Percentiles rank a stretch among this genome's conserved stretches.
Conservation (phyloP, 257 asterid species). For the Solanum habrochaites region DNA sequence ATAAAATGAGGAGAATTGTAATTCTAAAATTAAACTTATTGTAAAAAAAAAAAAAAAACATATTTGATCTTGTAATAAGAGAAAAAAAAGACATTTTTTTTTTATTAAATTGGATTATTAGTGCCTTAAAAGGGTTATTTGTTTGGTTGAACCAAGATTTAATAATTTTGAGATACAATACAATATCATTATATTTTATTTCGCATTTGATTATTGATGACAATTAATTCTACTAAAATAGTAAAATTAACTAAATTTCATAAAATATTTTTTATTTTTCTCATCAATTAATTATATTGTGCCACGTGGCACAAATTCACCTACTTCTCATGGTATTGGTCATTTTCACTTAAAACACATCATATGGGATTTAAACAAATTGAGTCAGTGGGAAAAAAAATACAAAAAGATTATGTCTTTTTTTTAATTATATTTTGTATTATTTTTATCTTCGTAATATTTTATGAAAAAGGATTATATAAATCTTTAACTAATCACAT, state of each 20-base stretch:
- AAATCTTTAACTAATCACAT: neutral
- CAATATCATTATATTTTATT: neutral
- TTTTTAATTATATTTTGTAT: too few species aligned
- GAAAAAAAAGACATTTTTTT: neutral
- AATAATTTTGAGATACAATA: neutral
- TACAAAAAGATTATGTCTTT: too few species aligned
- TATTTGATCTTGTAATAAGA: neutral
- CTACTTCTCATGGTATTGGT: neutral
- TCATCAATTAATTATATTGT: neutral
- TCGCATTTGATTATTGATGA: neutral
- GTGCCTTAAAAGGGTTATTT: neutral
- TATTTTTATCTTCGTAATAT: too few species aligned
- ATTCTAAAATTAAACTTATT: neutral
- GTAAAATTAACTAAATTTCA: neutral
- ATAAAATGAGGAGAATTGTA: neutral
- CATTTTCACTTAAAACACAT: neutral
- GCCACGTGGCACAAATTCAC: neutral
- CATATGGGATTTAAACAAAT: neutral
- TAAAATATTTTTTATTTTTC: neutral
- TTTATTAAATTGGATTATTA: neutral
- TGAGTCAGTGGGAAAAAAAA: neutral
- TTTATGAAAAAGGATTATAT: neutral
- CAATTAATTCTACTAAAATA: neutral
- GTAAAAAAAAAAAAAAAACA: neutral
- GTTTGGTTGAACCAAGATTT: neutral